Evolutionary conservation across 768 basidiomycete genomes (phyloP), one percentile per base, ranked within the genome.

Genomic region (Auricularia heimuer): DNA sequence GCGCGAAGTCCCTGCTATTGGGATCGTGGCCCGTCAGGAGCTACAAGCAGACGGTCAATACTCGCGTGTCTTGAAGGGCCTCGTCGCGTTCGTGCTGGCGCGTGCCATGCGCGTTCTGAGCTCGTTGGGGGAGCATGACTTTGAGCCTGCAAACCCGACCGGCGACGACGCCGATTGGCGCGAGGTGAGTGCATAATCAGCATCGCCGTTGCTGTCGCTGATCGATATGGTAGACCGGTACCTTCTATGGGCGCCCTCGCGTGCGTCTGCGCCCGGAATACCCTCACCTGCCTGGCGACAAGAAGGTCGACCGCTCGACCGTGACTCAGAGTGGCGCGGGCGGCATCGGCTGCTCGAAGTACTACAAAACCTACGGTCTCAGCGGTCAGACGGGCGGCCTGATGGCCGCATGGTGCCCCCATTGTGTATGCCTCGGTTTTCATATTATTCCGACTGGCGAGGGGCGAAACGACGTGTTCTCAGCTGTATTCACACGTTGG

Each of bases 391-490:
- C 54, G 11, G 54, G 54, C 54, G 54, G 54, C 11, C 18, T 54
- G 11, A n/a, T 54, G n/a, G 54, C 54, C 54, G 54, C 54, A 10
- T 54, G 54, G 54, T 54, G 54, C 54, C 54, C 54, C 11, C 54
- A 54, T 54, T 29, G 7, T 18, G 54, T 54, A 12, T 54, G 54
- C 54, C 54, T 54, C 18, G 29, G 54, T 12, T 54, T 54, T 18
- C 54, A 54, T 54, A 12, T 8, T 63, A 79, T 78, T 24, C 77
- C 76, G 0, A 51, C 65, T 8, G 73, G 69, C 1, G 77, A 78
- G 66, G 77, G 77, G 3, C 54, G 74, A 0, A 77, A 79, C 64
- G 75, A 78, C 67, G 75, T 78, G 0, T 79, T 79, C 63, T 77
- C 74, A 1, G 77, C 78, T 0, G 67, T 79, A 1, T 67, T 76